Evolutionary conservation across 768 basidiomycete species (phyloP), one percentile per base, ranked within the genome.

Genomic region (Boletus vinaceobasis): DNA sequence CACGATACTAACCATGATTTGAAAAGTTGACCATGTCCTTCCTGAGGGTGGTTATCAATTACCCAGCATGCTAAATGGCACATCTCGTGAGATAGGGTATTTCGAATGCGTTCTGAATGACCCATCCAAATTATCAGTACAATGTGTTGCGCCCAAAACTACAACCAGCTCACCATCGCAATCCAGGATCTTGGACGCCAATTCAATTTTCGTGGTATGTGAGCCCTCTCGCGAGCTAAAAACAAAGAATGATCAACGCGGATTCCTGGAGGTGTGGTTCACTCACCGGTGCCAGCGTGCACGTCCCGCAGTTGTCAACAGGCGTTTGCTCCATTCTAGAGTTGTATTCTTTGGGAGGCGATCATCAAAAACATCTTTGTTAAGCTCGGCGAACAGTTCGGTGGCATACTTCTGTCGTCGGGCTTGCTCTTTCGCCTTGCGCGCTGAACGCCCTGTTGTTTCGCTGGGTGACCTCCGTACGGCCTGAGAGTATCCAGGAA

Each of bases 41-140:
- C 89, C 54, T 82, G 82, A 5, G 85, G 79, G 10, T 83, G 77
- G 17, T 79, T 73, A 65, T 87, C 82, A 52, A 95, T 89, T 23
- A 90, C 74, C 92, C 92, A 95, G 52, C 82, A 82, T 3, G 93
- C 93, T 33, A 95, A 70, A 73, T 94, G 93, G 62, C 92, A 94
- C 91, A 94, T 93, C 68, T 95, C 93, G 61, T 95, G 93, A 31
- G 89, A 84, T 13, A 95, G 72, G 1, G 92, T 94, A 63, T 87
- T 86, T 35, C 86, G 77, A 46, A 94, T 87, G 37, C 90, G 82
- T 50, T 90, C 92, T 93, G 54, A 32, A 52, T n/a, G 3, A 37
- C 39, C 9, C 27, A 37, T 44, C 26, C 37, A 26, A 15, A 13
- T 43, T 1, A 31, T 48, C 43, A 42, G 21, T 15, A 13, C 7